Conservation (phyloP, 768 basidiomycete genomes). For the Dacryopinax primogenitus region DNA sequence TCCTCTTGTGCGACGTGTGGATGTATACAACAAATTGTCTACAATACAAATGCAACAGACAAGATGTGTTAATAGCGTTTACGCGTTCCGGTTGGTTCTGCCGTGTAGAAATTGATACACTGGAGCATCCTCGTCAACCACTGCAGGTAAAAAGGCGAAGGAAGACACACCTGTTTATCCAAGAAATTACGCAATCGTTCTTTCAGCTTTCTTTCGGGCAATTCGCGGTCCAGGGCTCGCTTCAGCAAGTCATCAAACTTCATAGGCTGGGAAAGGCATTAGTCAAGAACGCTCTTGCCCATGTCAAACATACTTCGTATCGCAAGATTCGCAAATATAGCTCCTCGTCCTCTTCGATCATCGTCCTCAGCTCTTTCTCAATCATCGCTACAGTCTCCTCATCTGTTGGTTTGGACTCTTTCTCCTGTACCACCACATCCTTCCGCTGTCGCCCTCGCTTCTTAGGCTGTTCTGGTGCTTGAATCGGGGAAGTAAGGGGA, state of each 20-base stretch:
- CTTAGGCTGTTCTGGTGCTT: not conserved
- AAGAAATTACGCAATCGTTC: conserved; percentile 38
- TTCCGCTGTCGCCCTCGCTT: not conserved
- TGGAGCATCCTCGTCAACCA: conserved; percentile 18
- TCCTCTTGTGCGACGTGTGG: too few species aligned
- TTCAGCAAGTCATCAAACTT: conserved; percentile 42
- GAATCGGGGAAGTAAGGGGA: too few species aligned
- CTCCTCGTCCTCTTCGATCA: conserved; percentile 27
- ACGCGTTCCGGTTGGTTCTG: conserved; percentile 24
- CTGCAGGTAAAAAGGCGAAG: conserved; percentile 2
- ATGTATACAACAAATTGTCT: too few species aligned
- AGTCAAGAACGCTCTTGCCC: not conserved
- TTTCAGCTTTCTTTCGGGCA: conserved; percentile 28
- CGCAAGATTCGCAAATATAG: conserved; percentile 48
- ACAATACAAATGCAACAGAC: too few species aligned
- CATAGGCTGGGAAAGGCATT: conserved; percentile 38
- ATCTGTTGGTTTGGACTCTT: not conserved
- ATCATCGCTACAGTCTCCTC: conserved; percentile 11
- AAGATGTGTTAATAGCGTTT: conserved; percentile 6
- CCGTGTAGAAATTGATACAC: conserved; percentile 45
- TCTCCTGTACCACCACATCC: not conserved
- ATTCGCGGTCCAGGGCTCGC: conserved; percentile 28
- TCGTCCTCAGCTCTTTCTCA: conserved; percentile 11
- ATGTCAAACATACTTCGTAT: conserved; percentile 39
- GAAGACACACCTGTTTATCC: conserved; percentile 38